Conservation (phyloP, 306 rosid species). For the Cicer chorassanicum region DNA sequence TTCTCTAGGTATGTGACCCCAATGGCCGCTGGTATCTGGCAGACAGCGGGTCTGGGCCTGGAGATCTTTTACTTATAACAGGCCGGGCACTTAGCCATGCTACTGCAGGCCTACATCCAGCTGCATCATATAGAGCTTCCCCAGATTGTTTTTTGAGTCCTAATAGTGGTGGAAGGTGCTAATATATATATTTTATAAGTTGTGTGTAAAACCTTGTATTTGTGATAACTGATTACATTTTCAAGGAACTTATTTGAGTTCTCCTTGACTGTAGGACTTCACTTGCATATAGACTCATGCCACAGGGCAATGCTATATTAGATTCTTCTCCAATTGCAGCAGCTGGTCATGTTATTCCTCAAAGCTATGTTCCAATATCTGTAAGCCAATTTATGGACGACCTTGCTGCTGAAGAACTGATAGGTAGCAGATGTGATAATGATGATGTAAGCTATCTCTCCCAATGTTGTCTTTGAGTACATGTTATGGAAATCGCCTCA, state of each 20-base stretch:
- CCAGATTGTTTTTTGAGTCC: slow-evolving; percentile 60
- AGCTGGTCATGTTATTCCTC: slow-evolving; percentile 95
- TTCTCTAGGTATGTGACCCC: slow-evolving; percentile 83
- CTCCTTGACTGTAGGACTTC: slow-evolving; percentile 81
- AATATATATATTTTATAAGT: background rate
- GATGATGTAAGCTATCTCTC: slow-evolving; percentile 65
- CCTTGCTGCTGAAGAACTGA: slow-evolving; percentile 88
- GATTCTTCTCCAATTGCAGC: slow-evolving; percentile 95
- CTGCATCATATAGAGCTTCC: slow-evolving; percentile 80
- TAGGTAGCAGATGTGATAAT: slow-evolving; percentile 65
- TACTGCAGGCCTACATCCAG: slow-evolving; percentile 90
- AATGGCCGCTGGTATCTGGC: slow-evolving; percentile 96
- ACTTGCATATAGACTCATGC: slow-evolving; percentile 95
- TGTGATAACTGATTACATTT: slow-evolving; percentile 35
- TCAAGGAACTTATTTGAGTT: slow-evolving; percentile 47
- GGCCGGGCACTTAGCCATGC: slow-evolving; percentile 94
- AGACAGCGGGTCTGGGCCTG: slow-evolving; percentile 75
- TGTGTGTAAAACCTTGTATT: slow-evolving; percentile 18
- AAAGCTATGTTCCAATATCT: slow-evolving; percentile 85
- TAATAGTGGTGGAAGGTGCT: slow-evolving; percentile 75
- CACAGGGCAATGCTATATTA: slow-evolving; percentile 85
- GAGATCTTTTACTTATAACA: slow-evolving; percentile 90
- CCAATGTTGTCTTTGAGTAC: slow-evolving; percentile 32
- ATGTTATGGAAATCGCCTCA: slow-evolving; percentile 16
- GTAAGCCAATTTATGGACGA: slow-evolving; percentile 99